Base-by-base conservation (phyloP, 2,329 filamentous ascomycete species). In the Akanthomyces uredinophilus region DNA sequence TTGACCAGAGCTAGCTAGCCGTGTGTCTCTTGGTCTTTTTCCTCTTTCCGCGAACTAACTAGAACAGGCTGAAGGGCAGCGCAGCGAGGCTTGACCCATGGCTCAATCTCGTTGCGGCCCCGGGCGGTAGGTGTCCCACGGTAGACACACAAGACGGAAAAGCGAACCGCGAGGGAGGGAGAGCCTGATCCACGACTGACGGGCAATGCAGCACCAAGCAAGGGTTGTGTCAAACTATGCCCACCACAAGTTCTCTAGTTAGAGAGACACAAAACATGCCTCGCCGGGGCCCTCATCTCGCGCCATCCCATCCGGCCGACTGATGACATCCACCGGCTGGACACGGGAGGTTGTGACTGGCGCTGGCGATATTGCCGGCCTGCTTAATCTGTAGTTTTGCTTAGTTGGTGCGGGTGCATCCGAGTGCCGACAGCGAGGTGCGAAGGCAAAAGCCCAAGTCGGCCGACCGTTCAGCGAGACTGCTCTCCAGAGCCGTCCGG, bases 161-260 rank as follows among this genome's bases (percentile, higher is more conserved):
- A 46, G 53, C 6, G 22, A 46, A 32, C n/a, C 35, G 37, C 41
- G 24, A 56, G 41, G 22, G 43, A 57, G 54, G 24, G 54, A 7
- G 41, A 37, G 22, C 54, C n/a, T n/a, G 43, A 47, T 24, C 54
- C 54, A 37, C 32, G 54, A 47, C 41, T 57, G 53, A 27, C 39
- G 41, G 52, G 53, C 39, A 43, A 49, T 37, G 18, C 32, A 39
- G 50, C 47, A 14, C 39, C 53, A 47, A 10, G 37, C 39, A 22
- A 43, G 22, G 56, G 27, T 24, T 52, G 46, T 39, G 27, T 61
- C 59, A 50, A 55, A 22, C 46, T 43, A 65, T 67, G 60, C 20
- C 60, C 57, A 60, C 60, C 60, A 60, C 14, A 46, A 52, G 27
- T 29, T 6, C 27, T 29, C 60, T 39, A 63, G 64, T 59, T 39